A percentile compares a stretch with the other conserved stretches of the same genome.
Conservation (phyloP, 2,329 filamentous ascomycete species). For the Dothistroma septosporum region DNA sequence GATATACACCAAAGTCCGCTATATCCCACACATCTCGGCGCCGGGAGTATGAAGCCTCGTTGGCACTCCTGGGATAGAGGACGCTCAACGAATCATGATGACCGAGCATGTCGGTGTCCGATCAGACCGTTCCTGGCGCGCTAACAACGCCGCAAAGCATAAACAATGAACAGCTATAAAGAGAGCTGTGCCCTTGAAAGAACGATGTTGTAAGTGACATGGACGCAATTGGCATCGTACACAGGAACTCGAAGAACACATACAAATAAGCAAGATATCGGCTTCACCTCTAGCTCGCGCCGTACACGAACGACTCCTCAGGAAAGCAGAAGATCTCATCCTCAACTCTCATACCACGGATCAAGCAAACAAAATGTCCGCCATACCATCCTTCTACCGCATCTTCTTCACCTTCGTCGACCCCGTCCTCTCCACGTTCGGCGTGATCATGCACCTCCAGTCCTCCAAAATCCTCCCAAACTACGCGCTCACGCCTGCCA, state of each 20-base stretch:
- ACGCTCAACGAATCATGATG: not conserved
- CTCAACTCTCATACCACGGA: not conserved
- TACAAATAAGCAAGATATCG: not conserved
- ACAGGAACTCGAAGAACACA: not conserved
- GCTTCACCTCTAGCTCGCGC: not conserved
- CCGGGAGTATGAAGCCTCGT: not conserved
- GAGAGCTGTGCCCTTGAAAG: not conserved
- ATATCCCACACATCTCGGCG: not conserved
- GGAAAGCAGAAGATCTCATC: not conserved
- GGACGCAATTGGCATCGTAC: not conserved
- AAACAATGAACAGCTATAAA: not conserved
- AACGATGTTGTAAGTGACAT: not conserved
- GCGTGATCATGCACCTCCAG: not conserved
- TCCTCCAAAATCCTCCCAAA: not conserved
- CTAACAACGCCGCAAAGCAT: not conserved
- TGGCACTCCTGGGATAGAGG: not conserved
- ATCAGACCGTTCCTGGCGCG: not conserved
- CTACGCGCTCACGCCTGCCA: slow-evolving; percentile 2
- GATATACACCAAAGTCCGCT: too few species aligned
- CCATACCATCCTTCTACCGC: not conserved
- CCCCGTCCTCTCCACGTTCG: not conserved
- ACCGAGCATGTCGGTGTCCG: not conserved
- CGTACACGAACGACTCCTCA: not conserved
- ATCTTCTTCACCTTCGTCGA: slow-evolving; percentile 3
- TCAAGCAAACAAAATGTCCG: not conserved